phyloP scores from a whole-genome alignment of 2,329 filamentous ascomycete species.

The Sporothrix mexicana region DNA sequence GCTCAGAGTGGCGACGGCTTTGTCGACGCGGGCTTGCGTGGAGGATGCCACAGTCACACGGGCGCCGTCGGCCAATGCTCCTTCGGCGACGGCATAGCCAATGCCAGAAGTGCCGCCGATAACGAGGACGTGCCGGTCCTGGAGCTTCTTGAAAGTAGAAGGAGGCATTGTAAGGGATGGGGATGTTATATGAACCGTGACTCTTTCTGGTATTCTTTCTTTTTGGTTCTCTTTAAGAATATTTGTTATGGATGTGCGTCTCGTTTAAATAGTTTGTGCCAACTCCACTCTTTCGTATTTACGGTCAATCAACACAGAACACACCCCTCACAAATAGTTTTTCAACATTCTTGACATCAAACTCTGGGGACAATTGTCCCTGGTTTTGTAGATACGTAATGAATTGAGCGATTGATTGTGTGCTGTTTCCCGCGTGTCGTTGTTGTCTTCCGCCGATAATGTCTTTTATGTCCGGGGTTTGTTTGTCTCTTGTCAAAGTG shows the following conservation, averaged over 20 bases:
- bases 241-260: neutral
- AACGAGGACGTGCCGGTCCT: constrained; percentile 57
- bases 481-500: neutral
- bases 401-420: neutral
- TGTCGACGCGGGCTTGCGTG: constrained; percentile 54
- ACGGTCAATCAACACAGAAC: too few species aligned
- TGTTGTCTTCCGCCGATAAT: neutral
- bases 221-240: too few species aligned
- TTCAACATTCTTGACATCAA: neutral
- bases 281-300: too few species aligned
- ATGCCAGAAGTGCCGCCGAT: constrained; percentile 69
- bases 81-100: constrained; percentile 65
- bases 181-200: neutral
- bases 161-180: constrained; percentile 8
- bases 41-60: constrained; percentile 67
- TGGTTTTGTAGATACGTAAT: neutral
- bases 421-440: neutral
- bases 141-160: constrained; percentile 45
- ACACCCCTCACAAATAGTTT: neutral
- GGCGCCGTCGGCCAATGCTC: constrained; percentile 59
- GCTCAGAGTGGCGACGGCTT: constrained; percentile 47
- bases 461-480: neutral
- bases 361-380: too few species aligned
- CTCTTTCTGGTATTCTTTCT: too few species aligned
- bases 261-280: too few species aligned